A percentile compares a stretch with the other conserved stretches of the same genome.
Evolutionary conservation across 371 early-diverging fungal species (phyloP).

Genomic region (Mortierella sp.): DNA sequence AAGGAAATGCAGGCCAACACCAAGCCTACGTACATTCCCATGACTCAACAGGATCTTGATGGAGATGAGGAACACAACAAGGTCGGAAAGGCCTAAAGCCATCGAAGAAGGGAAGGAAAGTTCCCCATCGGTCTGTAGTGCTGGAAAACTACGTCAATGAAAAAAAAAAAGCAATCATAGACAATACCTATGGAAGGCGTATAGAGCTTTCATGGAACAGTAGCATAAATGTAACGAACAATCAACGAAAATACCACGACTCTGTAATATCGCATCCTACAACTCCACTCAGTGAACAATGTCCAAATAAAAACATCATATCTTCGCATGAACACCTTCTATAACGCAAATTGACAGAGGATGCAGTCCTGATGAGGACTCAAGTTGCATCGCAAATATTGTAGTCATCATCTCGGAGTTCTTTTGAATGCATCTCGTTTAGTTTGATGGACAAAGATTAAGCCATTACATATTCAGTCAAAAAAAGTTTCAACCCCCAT

Average conservation of each 20-base stretch:
- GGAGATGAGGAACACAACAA: slow-evolving; percentile 24
- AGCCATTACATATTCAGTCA: no score
- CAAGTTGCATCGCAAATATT: no score
- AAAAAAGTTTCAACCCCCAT: no score
- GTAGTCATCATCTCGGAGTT: no score
- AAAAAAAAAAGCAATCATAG: not conserved
- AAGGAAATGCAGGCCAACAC: slow-evolving; percentile 40
- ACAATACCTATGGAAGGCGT: not conserved
- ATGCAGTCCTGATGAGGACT: no score
- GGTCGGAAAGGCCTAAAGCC: slow-evolving; percentile 20
- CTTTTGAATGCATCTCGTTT: no score
- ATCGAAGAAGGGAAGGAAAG: not conserved
- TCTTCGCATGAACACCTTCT: no score
- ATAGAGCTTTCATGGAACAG: not conserved
- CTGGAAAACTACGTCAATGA: not conserved
- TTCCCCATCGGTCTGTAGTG: not conserved
- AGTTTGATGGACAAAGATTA: no score
- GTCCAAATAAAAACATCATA: not conserved
- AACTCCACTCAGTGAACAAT: not conserved
- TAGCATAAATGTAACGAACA: no score
- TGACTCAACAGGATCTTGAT: slow-evolving; percentile 55
- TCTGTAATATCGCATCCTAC: not conserved
- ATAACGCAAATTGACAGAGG: no score
- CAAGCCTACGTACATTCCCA: slow-evolving; percentile 49
- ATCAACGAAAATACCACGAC: not conserved